Percentiles rank a stretch among this genome's conserved stretches.
These are phyloP conservation scores for Myrmaecium sp. DNA, from an alignment of 2,329 filamentous ascomycete species.

Conservation along the genomic window DNA sequence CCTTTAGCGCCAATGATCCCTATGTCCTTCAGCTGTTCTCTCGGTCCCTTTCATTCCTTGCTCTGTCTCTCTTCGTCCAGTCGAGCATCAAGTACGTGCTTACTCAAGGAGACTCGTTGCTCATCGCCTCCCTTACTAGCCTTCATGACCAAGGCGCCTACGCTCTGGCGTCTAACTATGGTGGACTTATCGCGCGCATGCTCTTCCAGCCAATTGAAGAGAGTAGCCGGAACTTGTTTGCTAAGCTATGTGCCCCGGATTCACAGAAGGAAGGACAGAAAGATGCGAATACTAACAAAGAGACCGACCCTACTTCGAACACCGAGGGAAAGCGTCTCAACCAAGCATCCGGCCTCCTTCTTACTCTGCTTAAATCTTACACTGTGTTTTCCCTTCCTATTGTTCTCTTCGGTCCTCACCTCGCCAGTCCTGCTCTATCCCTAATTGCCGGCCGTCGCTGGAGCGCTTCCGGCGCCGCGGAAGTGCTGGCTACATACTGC, in stretches of 20 bases:
- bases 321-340: slow-evolving; percentile 12
- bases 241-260: slow-evolving; percentile 45
- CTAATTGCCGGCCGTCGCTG: slow-evolving; percentile 65
- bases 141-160: slow-evolving; percentile 78
- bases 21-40: slow-evolving; percentile 37
- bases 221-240: slow-evolving; percentile 78
- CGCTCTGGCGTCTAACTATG: slow-evolving; percentile 82
- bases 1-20: slow-evolving; percentile 1
- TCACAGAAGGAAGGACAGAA: slow-evolving; percentile 2
- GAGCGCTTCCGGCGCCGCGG: slow-evolving; percentile 54
- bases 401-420: slow-evolving; percentile 53
- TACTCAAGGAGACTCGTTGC: slow-evolving; percentile 83
- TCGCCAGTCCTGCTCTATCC: slow-evolving; percentile 55
- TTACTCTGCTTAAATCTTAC: slow-evolving; percentile 55
- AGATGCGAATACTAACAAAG: no score
- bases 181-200: slow-evolving; percentile 71
- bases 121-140: slow-evolving; percentile 62
- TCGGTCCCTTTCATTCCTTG: slow-evolving; percentile 51
- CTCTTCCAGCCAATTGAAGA: slow-evolving; percentile 94
- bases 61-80: slow-evolving; percentile 72
- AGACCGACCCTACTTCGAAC: no score
- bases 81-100: slow-evolving; percentile 82
- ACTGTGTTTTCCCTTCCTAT: slow-evolving; percentile 53
- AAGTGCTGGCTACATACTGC: slow-evolving; percentile 64
- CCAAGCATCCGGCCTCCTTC: slow-evolving; percentile 36